Evolutionary conservation across 345 rosid genomes (phyloP), one percentile per base, ranked within the genome.

Genomic region (Angophora floribunda): DNA sequence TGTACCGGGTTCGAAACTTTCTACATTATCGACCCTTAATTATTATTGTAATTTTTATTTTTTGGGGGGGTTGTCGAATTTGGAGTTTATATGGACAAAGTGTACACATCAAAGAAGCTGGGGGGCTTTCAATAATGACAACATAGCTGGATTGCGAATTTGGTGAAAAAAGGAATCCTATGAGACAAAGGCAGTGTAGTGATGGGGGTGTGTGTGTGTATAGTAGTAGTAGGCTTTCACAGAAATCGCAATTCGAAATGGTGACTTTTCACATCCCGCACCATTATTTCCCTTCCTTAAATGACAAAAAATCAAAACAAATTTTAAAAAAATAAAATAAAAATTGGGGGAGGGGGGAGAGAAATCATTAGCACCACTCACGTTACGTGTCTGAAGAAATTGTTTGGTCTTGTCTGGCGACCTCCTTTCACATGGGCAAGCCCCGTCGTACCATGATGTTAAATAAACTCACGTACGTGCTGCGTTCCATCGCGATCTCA

Each of bases 21-120:
- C 0, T 2, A 5, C 0, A 47, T 4, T 9, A 36, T 1, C 6
- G 19, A 16, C 14, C 47, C 47, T 4, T 10, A 2, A 32, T 4
- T 36, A 36, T 36, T 36, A 36, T 36, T 36, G n/a, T 9, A 50
- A 50, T 21, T 3, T 7, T 13, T 13, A 12, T 61, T 28, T 0
- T 1, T 28, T 0, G 12, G n/a, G n/a, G n/a, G n/a, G 0, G 11
- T 30, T 67, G 45, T 4, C 41, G 45, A 67, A 32, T 32, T 32
- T 32, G 80, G 45, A 67, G 80, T 67, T 16, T 70, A 36, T 70
- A 70, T 9, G 45, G 84, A 75, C 84, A 36, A 75, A 41, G 84
- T 21, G 84, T 21, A 41, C 45, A 9, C 84, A 41, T 75, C 84
- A 41, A 41, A 75, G 84, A 41, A 75, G 84, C 49, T 22, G 80